Conservation (phyloP, 768 basidiomycete genomes). For the Boletus tomentosulus region DNA sequence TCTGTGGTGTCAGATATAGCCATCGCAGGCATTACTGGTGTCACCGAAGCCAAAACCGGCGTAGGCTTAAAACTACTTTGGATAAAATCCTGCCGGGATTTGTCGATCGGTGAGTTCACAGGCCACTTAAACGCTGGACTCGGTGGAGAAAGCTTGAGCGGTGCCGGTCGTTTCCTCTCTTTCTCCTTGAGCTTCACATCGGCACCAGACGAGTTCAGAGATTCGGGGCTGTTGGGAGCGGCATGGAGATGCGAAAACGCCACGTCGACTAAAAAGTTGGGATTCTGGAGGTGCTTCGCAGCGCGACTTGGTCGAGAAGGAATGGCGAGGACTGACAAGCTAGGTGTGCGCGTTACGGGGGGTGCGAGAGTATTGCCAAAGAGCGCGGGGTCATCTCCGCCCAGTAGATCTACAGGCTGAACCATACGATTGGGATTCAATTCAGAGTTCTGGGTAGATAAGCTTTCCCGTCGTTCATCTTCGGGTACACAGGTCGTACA, state of each 20-base stretch:
- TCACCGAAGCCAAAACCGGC: conserved; percentile 3
- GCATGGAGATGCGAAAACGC: conserved; percentile 19
- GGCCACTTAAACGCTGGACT: conserved; percentile 30
- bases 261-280: conserved; percentile 29
- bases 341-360: conserved; percentile 27
- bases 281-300: conserved; percentile 36
- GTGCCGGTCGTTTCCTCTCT: conserved; percentile 39
- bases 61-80: conserved; percentile 41
- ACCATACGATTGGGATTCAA: conserved; percentile 49
- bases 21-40: background rate
- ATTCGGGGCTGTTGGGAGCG: conserved; percentile 14
- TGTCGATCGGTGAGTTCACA: conserved; percentile 32
- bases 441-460: conserved; percentile 52
- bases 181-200: conserved; percentile 22
- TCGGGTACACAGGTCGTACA: conserved; percentile 7
- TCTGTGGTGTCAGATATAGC: background rate
- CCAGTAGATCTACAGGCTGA: conserved; percentile 30
- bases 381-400: conserved; percentile 34
- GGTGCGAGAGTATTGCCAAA: conserved; percentile 29
- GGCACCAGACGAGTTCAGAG: conserved; percentile 6
- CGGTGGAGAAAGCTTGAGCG: conserved; percentile 36
- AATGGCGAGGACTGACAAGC: conserved; percentile 34
- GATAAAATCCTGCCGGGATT: conserved; percentile 39
- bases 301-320: conserved; percentile 33
- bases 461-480: conserved; percentile 40